Percentiles rank a stretch among this genome's conserved stretches.
Evolutionary conservation across 352 stramenopile species (phyloP).

Genomic region (Globisporangium splendens): DNA sequence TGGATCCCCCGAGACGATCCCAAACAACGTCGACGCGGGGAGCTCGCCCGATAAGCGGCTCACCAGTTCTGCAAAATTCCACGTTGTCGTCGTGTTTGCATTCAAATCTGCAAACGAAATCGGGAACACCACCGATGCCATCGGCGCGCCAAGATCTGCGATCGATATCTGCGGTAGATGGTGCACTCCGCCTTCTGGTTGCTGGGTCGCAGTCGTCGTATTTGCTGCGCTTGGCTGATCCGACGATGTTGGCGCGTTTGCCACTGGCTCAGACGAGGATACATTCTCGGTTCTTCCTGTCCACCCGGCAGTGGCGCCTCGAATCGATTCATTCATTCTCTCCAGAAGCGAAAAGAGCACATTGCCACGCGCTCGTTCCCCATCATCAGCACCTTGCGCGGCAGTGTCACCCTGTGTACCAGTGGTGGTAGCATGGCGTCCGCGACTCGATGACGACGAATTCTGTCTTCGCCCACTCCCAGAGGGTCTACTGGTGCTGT

Average conservation of each 20-base stretch:
- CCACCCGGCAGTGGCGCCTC: slow-evolving; percentile 6
- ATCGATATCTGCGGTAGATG: slow-evolving; percentile 18
- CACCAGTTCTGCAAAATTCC: slow-evolving; percentile 59
- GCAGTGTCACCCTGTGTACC: too few relatives aligned
- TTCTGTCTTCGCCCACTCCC: slow-evolving; percentile 6
- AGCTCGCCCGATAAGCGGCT: slow-evolving; percentile 43
- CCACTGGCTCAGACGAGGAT: neutral
- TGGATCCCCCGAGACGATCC: slow-evolving; percentile 40
- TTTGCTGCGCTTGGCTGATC: too few relatives aligned
- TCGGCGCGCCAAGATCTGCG: slow-evolving; percentile 27
- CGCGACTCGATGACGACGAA: slow-evolving; percentile 9
- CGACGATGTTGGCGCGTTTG: too few relatives aligned
- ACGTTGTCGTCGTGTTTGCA: slow-evolving; percentile 39
- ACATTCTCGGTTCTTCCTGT: neutral
- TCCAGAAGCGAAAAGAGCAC: slow-evolving; percentile 19
- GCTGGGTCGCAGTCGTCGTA: too few relatives aligned
- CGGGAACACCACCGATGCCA: slow-evolving; percentile 54
- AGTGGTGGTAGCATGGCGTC: neutral
- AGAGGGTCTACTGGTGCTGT: slow-evolving; percentile 3
- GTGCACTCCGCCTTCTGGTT: neutral
- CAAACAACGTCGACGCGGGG: slow-evolving; percentile 46
- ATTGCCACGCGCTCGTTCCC: neutral
- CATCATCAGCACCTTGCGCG: neutral
- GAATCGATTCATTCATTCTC: slow-evolving; percentile 22
- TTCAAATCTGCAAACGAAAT: slow-evolving; percentile 42